These are phyloP conservation scores for Citrus sinensis DNA, from an alignment of 345 rosid species.

Conservation along the genomic window DNA sequence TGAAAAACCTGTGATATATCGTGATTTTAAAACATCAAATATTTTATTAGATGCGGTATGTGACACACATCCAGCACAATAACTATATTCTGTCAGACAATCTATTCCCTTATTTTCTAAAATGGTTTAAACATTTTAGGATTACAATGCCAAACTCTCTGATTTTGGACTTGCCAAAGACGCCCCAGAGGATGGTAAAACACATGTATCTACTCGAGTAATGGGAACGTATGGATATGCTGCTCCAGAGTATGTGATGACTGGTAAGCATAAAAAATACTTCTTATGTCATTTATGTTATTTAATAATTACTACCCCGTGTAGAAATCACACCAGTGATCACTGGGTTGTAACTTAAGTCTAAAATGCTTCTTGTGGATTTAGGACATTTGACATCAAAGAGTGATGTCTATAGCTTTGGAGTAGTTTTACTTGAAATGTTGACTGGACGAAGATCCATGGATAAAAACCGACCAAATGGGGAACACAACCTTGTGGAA, in stretches of 20 bases:
- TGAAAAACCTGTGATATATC: constrained; percentile 76
- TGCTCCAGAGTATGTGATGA: constrained; percentile 89
- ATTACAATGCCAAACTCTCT: constrained; percentile 82
- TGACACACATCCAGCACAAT: neutral
- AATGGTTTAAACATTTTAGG: constrained; percentile 38
- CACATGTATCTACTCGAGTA: constrained; percentile 81
- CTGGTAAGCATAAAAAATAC: constrained; percentile 40
- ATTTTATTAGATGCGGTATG: constrained; percentile 72
- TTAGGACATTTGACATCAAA: constrained; percentile 74
- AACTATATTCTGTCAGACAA: neutral
- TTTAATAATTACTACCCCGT: neutral
- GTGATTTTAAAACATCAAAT: constrained; percentile 84
- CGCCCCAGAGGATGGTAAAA: constrained; percentile 78
- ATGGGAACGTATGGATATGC: constrained; percentile 93
- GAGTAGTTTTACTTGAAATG: constrained; percentile 86
- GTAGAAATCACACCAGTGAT: neutral
- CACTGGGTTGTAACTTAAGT: neutral
- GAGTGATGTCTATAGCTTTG: constrained; percentile 87
- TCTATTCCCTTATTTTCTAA: neutral
- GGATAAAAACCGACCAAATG: constrained; percentile 90
- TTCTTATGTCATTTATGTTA: neutral
- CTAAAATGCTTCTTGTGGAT: constrained; percentile 16
- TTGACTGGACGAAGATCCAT: constrained; percentile 81
- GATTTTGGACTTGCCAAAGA: constrained; percentile 90
- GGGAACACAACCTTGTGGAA: constrained; percentile 91